phyloP scores from a whole-genome alignment of 768 basidiomycete species.

The Butyriboletus loyo region DNA sequence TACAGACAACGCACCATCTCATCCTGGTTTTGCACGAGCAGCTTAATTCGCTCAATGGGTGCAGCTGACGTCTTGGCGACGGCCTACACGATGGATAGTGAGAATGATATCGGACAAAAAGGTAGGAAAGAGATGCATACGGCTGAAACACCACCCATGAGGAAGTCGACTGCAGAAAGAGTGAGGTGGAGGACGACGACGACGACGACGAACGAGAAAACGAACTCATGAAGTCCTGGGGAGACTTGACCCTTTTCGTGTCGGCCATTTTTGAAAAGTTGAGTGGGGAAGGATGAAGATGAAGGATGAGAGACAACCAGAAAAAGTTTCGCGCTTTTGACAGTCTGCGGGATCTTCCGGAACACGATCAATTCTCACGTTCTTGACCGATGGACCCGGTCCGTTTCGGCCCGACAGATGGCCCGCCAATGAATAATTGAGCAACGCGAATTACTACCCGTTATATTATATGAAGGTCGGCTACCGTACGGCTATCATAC shows the following conservation, averaged over 20 bases:
- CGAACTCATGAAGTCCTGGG: constrained; percentile 84
- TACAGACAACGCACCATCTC: constrained; percentile 76
- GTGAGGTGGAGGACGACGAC: constrained; percentile 8
- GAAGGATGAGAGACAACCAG: constrained; percentile 42
- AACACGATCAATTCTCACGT: constrained; percentile 25
- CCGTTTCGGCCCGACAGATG: neutral
- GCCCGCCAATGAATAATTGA: neutral
- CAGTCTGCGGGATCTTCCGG: constrained; percentile 32
- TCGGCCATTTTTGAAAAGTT: constrained; percentile 76
- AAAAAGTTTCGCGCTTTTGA: constrained; percentile 50
- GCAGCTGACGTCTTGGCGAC: constrained; percentile 99
- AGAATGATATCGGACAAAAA: constrained; percentile 3
- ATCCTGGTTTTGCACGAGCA: constrained; percentile 98
- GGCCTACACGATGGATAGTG: constrained; percentile 53
- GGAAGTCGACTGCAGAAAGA: constrained; percentile 68
- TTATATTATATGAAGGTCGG: constrained; percentile 15
- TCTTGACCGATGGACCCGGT: constrained; percentile 15
- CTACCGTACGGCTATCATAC: constrained; percentile 17
- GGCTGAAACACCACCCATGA: constrained; percentile 96
- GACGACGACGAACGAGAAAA: neutral
- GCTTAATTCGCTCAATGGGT: constrained; percentile 99
- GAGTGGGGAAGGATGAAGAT: constrained; percentile 46
- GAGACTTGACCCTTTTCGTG: constrained; percentile 78
- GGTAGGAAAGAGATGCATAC: constrained; percentile 43
- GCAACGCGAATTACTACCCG: constrained; percentile 5